Percentiles rank a stretch among this genome's conserved stretches.
phyloP scores from a whole-genome alignment of 2,329 filamentous ascomycete species.

The Fusarium equiseti region DNA sequence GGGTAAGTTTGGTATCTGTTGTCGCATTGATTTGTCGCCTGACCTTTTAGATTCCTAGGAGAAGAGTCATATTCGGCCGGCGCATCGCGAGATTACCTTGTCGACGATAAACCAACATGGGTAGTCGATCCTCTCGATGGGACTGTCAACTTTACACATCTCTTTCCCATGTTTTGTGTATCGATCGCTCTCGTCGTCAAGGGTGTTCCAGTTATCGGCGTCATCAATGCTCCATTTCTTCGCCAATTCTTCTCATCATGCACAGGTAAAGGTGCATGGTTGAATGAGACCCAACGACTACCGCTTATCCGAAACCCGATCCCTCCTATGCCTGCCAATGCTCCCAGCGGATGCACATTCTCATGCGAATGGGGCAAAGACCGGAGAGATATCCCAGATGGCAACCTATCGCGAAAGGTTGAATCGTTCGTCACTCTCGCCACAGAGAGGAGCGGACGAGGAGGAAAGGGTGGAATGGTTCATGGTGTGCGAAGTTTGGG shows the following conservation, averaged over 20 bases:
- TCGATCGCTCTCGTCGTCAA: slow-evolving; percentile 77
- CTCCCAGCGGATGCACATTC: slow-evolving; percentile 78
- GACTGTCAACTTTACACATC: slow-evolving; percentile 85
- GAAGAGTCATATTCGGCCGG: slow-evolving; percentile 82
- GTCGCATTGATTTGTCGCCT: slow-evolving; percentile 1
- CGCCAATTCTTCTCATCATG: slow-evolving; percentile 77
- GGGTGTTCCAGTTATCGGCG: slow-evolving; percentile 72
- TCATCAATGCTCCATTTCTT: slow-evolving; percentile 79
- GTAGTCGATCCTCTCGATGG: slow-evolving; percentile 82
- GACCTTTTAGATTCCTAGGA: slow-evolving; percentile 72
- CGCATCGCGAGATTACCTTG: slow-evolving; percentile 74
- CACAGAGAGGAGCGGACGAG: slow-evolving; percentile 70
- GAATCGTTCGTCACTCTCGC: slow-evolving; percentile 83
- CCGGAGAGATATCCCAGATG: slow-evolving; percentile 71
- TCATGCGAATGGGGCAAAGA: slow-evolving; percentile 86
- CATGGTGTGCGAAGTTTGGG: slow-evolving; percentile 80
- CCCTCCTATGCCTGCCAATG: slow-evolving; percentile 71
- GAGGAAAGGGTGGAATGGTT: slow-evolving; percentile 81
- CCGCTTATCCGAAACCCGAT: slow-evolving; percentile 73
- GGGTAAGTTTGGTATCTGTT: slow-evolving; percentile 60
- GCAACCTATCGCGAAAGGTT: slow-evolving; percentile 78
- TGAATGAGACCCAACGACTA: slow-evolving; percentile 72
- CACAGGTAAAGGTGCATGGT: slow-evolving; percentile 73
- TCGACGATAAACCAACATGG: slow-evolving; percentile 75
- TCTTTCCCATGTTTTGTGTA: slow-evolving; percentile 85